These are phyloP conservation scores for Penicillium desertorum DNA, from an alignment of 495 filamentous ascomycete species.

Conservation along the genomic window DNA sequence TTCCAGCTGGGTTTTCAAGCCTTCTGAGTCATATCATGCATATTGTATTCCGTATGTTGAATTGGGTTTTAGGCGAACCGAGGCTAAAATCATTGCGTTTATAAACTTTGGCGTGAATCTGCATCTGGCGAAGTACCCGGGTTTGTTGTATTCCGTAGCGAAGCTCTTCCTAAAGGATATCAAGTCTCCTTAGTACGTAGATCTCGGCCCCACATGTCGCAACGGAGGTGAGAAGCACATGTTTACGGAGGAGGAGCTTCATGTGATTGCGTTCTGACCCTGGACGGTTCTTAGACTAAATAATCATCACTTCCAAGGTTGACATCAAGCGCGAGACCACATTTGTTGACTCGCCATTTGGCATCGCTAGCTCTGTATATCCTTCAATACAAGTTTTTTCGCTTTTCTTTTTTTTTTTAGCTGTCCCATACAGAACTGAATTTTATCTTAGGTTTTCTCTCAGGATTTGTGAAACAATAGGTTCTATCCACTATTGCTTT, in stretches of 20 bases:
- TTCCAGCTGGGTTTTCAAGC: neutral
- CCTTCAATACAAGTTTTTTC: neutral
- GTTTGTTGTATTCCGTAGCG: neutral
- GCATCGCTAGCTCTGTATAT: neutral
- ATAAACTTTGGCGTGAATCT: neutral
- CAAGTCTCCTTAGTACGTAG: neutral
- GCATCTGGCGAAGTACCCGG: neutral
- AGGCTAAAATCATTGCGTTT: neutral
- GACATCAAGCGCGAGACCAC: neutral
- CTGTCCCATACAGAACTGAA: neutral
- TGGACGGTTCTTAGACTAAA: no score
- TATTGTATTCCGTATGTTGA: neutral
- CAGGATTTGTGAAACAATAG: slow-evolving; percentile 3
- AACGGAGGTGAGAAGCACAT: neutral
- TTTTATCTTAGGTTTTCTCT: no score
- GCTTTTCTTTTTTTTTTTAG: neutral
- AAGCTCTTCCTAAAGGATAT: neutral
- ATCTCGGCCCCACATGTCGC: neutral
- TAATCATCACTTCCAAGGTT: neutral
- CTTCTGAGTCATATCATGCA: slow-evolving; percentile 5
- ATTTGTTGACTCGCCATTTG: neutral
- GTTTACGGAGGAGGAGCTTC: neutral
- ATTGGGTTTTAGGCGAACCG: neutral
- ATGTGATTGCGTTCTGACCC: neutral
- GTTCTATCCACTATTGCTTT: neutral